phyloP scores from a whole-genome alignment of 148 eudicot species.

The Vaccinium myrtillus region DNA sequence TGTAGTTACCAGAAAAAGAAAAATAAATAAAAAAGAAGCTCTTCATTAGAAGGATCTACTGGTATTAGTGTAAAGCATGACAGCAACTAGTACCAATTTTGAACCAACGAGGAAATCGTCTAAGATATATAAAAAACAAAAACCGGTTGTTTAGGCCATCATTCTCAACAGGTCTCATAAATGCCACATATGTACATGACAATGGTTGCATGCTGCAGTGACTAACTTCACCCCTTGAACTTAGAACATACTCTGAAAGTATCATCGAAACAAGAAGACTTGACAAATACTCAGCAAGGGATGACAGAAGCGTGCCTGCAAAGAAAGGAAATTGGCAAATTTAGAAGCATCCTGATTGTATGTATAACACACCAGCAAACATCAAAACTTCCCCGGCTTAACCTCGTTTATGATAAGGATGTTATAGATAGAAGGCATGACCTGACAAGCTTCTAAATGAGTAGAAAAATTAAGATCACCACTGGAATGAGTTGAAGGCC shows the following conservation, averaged over 20 bases:
- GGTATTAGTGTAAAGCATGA: background rate
- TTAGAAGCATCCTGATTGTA: background rate
- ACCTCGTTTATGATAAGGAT: background rate
- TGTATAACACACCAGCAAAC: background rate
- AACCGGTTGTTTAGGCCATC: too few relatives aligned
- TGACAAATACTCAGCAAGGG: background rate
- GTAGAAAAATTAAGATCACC: slow-evolving; percentile 42
- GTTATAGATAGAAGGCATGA: background rate
- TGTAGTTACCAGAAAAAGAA: background rate
- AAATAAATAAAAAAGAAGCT: background rate
- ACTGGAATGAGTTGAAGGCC: slow-evolving; percentile 59
- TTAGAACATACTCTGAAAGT: background rate
- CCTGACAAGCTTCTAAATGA: background rate
- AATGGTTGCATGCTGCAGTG: background rate
- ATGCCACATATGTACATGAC: background rate
- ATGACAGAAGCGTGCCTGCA: background rate
- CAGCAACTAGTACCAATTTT: background rate
- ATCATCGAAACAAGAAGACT: background rate
- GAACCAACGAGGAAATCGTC: background rate
- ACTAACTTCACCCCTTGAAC: background rate
- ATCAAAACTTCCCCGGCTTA: background rate
- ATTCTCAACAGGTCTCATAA: background rate
- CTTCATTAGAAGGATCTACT: background rate
- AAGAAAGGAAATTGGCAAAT: background rate
- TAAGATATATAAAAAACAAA: background rate